Evolutionary conservation across 169 alveolate genomes (phyloP).

Genomic region (Eimeria acervulina): DNA sequence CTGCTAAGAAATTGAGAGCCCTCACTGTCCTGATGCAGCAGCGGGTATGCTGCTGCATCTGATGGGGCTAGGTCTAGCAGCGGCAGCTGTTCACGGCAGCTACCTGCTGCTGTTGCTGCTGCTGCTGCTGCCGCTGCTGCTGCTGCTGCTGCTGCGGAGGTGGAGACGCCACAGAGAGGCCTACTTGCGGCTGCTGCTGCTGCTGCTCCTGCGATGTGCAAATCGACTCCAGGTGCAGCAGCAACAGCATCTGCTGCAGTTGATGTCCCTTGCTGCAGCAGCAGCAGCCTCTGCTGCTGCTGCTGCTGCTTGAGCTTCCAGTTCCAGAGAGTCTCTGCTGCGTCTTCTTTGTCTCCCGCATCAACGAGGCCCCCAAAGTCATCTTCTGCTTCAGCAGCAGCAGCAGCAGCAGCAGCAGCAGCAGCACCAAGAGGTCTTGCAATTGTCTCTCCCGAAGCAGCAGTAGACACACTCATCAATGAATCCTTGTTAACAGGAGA

Average conservation of each 20-base stretch:
- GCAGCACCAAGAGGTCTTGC: not conserved
- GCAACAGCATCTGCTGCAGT: too few relatives aligned
- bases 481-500: constrained; percentile 11
- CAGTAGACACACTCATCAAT: constrained; percentile 1
- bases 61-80: not conserved
- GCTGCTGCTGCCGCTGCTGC: not conserved
- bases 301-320: not conserved
- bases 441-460: not conserved
- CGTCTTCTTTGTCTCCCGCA: not conserved
- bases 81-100: not conserved
- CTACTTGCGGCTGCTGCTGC: too few relatives aligned
- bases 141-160: too few relatives aligned
- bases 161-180: too few relatives aligned
- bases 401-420: too few relatives aligned
- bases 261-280: too few relatives aligned
- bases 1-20: not conserved
- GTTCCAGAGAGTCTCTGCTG: not conserved
- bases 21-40: not conserved
- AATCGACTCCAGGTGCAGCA: too few relatives aligned
- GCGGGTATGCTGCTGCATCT: not conserved
- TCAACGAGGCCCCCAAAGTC: constrained; percentile 18
- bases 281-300: not conserved
- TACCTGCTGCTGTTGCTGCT: constrained; percentile 11
- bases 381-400: too few relatives aligned
- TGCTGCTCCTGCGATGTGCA: too few relatives aligned